Evolutionary conservation across 2,329 filamentous ascomycete species (phyloP).

Genomic region (Microsporum canis): DNA sequence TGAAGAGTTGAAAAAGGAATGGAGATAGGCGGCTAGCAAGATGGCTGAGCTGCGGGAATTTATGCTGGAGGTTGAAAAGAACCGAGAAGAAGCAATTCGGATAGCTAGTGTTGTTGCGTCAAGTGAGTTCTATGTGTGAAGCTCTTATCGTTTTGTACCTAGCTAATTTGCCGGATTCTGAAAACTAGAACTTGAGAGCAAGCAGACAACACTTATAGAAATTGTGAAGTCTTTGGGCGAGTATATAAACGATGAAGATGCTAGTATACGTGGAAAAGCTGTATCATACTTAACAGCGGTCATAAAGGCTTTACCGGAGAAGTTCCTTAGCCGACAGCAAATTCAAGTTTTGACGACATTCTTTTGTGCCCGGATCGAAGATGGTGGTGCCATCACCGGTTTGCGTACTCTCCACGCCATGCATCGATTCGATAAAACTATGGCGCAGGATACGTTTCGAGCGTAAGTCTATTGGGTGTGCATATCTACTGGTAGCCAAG

Average conservation of each 20-base stretch:
- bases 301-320: constrained; percentile 40
- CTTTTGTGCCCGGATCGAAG: constrained; percentile 52
- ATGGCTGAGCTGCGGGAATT: constrained; percentile 41
- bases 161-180: constrained; percentile 14
- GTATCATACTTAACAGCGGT: constrained; percentile 35
- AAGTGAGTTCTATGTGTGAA: constrained; percentile 23
- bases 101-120: constrained; percentile 36
- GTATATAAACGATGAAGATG: constrained; percentile 57
- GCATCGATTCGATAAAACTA: constrained; percentile 49
- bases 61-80: constrained; percentile 37
- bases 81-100: constrained; percentile 35
- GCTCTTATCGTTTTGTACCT: constrained; percentile 5
- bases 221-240: constrained; percentile 54
- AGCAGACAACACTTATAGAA: constrained; percentile 49
- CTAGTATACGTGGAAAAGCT: constrained; percentile 48
- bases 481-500: no score
- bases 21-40: constrained; percentile 13
- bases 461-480: constrained; percentile 33
- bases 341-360: constrained; percentile 53
- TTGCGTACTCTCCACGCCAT: constrained; percentile 48
- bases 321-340: constrained; percentile 50
- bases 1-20: neutral
- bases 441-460: constrained; percentile 43
- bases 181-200: constrained; percentile 44
- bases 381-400: constrained; percentile 49